Conservation (phyloP, 1,284 basidiomycete genomes). For the Ceraceosorus guamensis region DNA sequence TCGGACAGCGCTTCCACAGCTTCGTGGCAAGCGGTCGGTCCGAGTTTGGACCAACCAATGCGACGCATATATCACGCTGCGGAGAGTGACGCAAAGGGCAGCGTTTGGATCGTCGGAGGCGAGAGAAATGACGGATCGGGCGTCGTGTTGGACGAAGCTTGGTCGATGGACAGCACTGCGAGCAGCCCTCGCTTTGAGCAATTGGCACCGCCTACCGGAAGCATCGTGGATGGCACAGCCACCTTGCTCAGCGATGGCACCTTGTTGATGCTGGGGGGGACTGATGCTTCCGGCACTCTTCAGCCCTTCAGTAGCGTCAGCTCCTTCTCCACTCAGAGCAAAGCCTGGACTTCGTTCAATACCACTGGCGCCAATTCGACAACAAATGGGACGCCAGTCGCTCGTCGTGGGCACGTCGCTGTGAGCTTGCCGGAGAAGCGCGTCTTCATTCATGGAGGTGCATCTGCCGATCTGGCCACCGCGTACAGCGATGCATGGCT, state of each 20-base stretch:
- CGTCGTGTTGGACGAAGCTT: slow-evolving; percentile 23
- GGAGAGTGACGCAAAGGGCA: slow-evolving; percentile 20
- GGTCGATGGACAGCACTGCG: slow-evolving; percentile 10
- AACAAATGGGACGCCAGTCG: slow-evolving; percentile 14
- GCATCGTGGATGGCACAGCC: slow-evolving; percentile 25
- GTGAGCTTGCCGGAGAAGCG: slow-evolving; percentile 32
- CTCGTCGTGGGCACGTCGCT: slow-evolving; percentile 35
- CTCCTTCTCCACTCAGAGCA: slow-evolving; percentile 17
- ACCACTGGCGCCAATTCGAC: slow-evolving; percentile 3
- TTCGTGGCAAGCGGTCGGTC: slow-evolving; percentile 5
- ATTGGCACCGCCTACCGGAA: slow-evolving; percentile 11
- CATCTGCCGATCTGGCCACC: slow-evolving; percentile 27
- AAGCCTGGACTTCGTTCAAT: slow-evolving; percentile 17
- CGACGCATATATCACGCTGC: slow-evolving; percentile 30
- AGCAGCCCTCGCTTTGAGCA: slow-evolving; percentile 15
- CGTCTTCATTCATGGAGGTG: slow-evolving; percentile 39
- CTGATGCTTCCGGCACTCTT: slow-evolving; percentile 20
- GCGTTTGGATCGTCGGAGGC: slow-evolving; percentile 33
- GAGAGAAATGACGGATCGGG: slow-evolving; percentile 35
- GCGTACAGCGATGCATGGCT: slow-evolving; percentile 39
- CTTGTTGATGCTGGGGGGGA: slow-evolving; percentile 30
- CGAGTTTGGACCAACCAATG: slow-evolving; percentile 34
- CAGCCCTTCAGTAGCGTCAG: slow-evolving; percentile 26
- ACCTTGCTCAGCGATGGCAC: slow-evolving; percentile 39
- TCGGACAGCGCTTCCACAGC: slow-evolving; percentile 5